Evolutionary conservation across 2,329 filamentous ascomycete genomes (phyloP), one percentile per base, ranked within the genome.

Genomic region (Metarhizium rileyi): DNA sequence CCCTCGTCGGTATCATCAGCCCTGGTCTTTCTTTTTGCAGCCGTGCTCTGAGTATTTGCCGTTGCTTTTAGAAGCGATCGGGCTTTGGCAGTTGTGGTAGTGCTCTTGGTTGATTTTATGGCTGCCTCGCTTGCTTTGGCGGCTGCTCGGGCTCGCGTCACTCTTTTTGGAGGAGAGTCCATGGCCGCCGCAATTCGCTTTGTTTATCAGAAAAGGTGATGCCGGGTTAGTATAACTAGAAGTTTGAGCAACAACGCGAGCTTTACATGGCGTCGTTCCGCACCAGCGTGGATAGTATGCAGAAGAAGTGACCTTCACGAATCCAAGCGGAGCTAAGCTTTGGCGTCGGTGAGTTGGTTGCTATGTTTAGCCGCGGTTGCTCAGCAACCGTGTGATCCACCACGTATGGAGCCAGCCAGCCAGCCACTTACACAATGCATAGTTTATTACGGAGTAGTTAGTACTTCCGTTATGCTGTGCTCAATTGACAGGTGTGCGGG

Each of bases 81-180:
- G 41, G 75, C 68, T 58, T 71, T 74, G 28, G 74, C 67, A 14
- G 73, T 68, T 50, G 75, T 69, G 56, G 75, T 75, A 52, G 73
- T 66, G 53, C 74, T 68, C 52, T 66, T 75, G 51, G 71, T 69
- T 2, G 68, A 66, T 57, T 71, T 68, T 10, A 57, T 57, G 40
- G 63, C 60, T 25, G 66, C 59, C 50, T 72, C 67, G 48, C 56
- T 60, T 30, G 62, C 62, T 59, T 69, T 73, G 41, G 70, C 70
- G 26, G 70, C 70, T 28, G 71, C 70, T 51, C 72, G 64, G 43
- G 72, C 66, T 47, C 78, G 74, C 53, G 78, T 81, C 59, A 81
- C 72, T 55, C 78, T 75, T 66, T 80, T 80, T 33, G 78, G 78
- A 47, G 78, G 77, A 51, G 76, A 80, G 55, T 77, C 74, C 77